phyloP scores from a whole-genome alignment of 495 filamentous ascomycete species.

The Podospora pseudopauciseta region DNA sequence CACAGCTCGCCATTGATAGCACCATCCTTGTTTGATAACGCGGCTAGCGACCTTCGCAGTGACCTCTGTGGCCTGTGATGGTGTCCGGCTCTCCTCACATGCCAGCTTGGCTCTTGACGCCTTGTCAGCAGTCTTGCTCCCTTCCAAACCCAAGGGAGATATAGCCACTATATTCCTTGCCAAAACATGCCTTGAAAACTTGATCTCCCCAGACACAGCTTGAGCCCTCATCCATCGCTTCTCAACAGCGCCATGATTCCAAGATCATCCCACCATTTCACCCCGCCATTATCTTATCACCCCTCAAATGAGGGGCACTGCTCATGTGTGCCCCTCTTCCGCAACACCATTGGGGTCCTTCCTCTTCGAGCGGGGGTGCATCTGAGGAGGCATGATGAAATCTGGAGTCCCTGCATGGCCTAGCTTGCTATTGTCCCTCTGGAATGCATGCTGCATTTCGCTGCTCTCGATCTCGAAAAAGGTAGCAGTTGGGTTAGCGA shows the following conservation, averaged over 20 bases:
- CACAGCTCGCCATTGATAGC: conserved; percentile 2
- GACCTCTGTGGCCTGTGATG: background rate
- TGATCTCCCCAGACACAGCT: background rate
- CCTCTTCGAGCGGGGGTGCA: background rate
- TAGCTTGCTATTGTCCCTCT: background rate
- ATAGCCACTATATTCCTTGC: no score
- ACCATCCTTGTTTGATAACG: background rate
- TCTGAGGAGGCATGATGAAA: background rate
- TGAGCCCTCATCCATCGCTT: conserved; percentile 1
- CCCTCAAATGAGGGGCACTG: conserved; percentile 23
- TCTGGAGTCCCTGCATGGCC: background rate
- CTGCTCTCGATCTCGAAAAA: background rate
- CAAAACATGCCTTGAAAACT: background rate
- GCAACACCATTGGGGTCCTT: background rate
- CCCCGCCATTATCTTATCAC: conserved; percentile 30
- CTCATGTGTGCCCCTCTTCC: conserved; percentile 7
- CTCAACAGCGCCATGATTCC: conserved; percentile 3
- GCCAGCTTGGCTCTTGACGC: background rate
- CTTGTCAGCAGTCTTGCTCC: background rate
- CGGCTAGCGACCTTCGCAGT: background rate
- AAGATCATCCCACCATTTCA: background rate
- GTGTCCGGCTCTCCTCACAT: background rate
- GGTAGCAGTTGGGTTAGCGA: background rate
- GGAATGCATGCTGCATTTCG: background rate
- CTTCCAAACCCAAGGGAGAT: background rate